Evolutionary conservation across 2,329 filamentous ascomycete genomes (phyloP).

Genomic region (Claviceps fusiformis): DNA sequence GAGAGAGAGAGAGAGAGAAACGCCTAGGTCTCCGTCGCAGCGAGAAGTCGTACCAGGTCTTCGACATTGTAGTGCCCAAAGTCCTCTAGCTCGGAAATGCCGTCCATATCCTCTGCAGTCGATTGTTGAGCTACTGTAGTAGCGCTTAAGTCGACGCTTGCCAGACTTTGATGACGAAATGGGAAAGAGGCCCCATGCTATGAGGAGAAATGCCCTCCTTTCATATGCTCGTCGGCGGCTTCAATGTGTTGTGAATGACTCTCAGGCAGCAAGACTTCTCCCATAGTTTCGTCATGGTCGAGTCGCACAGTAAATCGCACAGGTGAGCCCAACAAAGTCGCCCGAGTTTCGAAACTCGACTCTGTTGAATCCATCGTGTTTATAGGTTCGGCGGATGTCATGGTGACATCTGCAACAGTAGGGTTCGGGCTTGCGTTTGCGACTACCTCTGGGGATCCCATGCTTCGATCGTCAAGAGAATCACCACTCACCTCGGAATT

Average conservation of each 20-base stretch:
- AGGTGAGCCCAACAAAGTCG: slow-evolving; percentile 3
- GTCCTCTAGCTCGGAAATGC: slow-evolving; percentile 14
- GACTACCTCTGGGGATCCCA: slow-evolving; percentile 15
- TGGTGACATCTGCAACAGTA: slow-evolving; percentile 16
- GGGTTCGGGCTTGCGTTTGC: slow-evolving; percentile 13
- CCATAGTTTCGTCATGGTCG: slow-evolving; percentile 4
- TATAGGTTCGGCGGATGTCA: slow-evolving; percentile 18
- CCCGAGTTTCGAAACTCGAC: slow-evolving; percentile 7
- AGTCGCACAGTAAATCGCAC: slow-evolving; percentile 4
- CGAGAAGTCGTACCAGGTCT: slow-evolving; percentile 14
- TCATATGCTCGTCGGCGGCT: neutral
- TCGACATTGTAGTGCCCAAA: slow-evolving; percentile 17
- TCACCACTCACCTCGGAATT: slow-evolving; percentile 49
- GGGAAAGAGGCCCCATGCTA: slow-evolving; percentile 4
- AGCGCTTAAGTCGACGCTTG: slow-evolving; percentile 8
- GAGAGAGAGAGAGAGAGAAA: too few species aligned
- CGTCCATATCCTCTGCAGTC: neutral
- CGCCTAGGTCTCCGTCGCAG: slow-evolving; percentile 9
- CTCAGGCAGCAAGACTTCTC: slow-evolving; percentile 1
- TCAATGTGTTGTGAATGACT: neutral
- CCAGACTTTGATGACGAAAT: slow-evolving; percentile 1
- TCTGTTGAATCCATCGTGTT: slow-evolving; percentile 13
- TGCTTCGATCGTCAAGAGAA: slow-evolving; percentile 20
- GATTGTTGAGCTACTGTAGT: neutral
- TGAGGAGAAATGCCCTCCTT: neutral